A percentile compares a stretch with the other conserved stretches of the same genome.
phyloP scores from a whole-genome alignment of 2,329 filamentous ascomycete genomes.

The Dryadomyces quercivorus region DNA sequence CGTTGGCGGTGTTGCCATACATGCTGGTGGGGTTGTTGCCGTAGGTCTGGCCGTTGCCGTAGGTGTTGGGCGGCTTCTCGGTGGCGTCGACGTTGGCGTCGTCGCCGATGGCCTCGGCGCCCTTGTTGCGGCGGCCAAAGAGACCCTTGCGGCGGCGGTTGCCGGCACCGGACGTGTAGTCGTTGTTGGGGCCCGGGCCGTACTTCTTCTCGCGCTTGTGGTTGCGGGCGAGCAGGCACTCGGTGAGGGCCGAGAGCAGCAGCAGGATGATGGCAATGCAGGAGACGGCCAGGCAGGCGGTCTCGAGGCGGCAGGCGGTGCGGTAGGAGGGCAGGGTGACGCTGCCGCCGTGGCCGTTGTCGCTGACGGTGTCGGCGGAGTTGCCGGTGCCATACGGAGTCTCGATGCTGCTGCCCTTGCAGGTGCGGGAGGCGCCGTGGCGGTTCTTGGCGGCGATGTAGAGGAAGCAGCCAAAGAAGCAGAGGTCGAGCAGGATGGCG shows the following conservation, averaged over 20 bases:
- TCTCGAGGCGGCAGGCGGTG: conserved; percentile 61
- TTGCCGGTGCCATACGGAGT: conserved; percentile 59
- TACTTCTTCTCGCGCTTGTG: conserved; percentile 25
- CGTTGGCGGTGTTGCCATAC: too few species aligned
- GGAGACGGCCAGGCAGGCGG: conserved; percentile 63
- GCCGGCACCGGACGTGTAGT: conserved; percentile 25
- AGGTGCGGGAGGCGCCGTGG: conserved; percentile 50
- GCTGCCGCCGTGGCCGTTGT: conserved; percentile 36
- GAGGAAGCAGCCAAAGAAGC: conserved; percentile 66
- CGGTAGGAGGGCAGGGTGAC: conserved; percentile 32
- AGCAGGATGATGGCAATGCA: conserved; percentile 52
- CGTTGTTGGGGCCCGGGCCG: conserved; percentile 27
- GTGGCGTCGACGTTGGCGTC: conserved; percentile 14
- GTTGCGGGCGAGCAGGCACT: conserved; percentile 17
- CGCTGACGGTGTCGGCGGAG: conserved; percentile 32
- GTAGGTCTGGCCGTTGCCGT: conserved; percentile 8
- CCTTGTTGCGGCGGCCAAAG: conserved; percentile 16
- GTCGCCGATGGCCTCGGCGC: conserved; percentile 2
- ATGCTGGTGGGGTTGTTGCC: neutral
- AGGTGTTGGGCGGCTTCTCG: conserved; percentile 5
- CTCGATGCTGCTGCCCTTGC: conserved; percentile 41
- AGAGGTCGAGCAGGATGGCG: conserved; percentile 63
- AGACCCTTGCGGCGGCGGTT: conserved; percentile 20
- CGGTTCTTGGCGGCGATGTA: conserved; percentile 70
- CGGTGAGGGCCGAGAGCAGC: conserved; percentile 15